Evolutionary conservation across 352 stramenopile genomes (phyloP).

Genomic region (Phytophthora multivora): DNA sequence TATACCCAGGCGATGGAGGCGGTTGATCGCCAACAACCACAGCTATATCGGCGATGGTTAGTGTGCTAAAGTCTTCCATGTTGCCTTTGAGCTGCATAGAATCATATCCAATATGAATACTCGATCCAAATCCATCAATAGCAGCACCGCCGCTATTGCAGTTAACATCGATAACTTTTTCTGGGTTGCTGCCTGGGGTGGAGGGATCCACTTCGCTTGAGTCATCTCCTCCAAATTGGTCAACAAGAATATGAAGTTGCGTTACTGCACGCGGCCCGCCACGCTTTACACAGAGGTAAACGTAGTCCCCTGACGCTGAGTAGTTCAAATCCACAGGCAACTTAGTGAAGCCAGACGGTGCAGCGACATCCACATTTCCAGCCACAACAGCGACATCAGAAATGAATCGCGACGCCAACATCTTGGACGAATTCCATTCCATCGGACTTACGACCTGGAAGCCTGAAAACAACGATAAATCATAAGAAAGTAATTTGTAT

Average conservation of each 20-base stretch:
- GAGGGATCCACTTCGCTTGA: background rate
- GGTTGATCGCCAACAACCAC: slow-evolving; percentile 44
- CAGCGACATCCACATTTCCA: slow-evolving; percentile 54
- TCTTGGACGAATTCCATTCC: slow-evolving; percentile 45
- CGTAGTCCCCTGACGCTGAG: slow-evolving; percentile 62
- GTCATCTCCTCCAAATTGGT: slow-evolving; percentile 11
- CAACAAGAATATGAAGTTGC: slow-evolving; percentile 33
- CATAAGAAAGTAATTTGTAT: slow-evolving; percentile 6
- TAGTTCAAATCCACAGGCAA: slow-evolving; percentile 67
- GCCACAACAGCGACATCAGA: slow-evolving; percentile 65
- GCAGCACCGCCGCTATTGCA: slow-evolving; percentile 35
- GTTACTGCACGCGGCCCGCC: slow-evolving; percentile 43
- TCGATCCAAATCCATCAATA: slow-evolving; percentile 29
- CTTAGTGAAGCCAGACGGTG: slow-evolving; percentile 59
- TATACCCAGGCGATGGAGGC: slow-evolving; percentile 33
- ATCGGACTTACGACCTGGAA: slow-evolving; percentile 47
- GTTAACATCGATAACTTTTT: slow-evolving; percentile 29
- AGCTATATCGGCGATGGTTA: slow-evolving; percentile 70
- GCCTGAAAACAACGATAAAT: slow-evolving; percentile 25
- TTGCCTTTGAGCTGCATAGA: slow-evolving; percentile 31
- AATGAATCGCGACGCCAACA: slow-evolving; percentile 54
- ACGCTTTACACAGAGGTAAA: slow-evolving; percentile 76
- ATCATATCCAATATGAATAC: slow-evolving; percentile 42
- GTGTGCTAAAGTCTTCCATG: slow-evolving; percentile 35
- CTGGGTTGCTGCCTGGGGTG: background rate